Base-by-base conservation (phyloP, 2,329 filamentous ascomycete genomes). In the Colletotrichum sp. region DNA sequence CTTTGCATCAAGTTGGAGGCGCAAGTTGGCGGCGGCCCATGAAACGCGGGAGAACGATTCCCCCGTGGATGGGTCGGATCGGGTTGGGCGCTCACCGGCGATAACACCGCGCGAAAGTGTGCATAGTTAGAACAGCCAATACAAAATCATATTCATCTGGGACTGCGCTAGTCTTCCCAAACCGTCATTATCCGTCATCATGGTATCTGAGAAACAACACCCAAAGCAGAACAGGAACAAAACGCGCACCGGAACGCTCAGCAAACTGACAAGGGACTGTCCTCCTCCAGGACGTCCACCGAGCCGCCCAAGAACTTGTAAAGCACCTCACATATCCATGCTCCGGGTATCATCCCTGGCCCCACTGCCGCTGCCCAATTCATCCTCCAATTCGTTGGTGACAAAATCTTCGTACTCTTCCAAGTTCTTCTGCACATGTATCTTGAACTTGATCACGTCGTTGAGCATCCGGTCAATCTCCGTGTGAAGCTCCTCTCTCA, bases 361-460 rank as follows among this genome's bases (percentile, higher is more conserved):
- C 78, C 92, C 91, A 49, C n/a, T 52, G 44, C 94, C 93, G 55
- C 89, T 91, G n/a, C 92, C 92, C 26, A 96, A 87, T 85, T 96
- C 94, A 82, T 93, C 92, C 87, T 98, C 95, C n/a, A 98, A 93
- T 86, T 99, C 96, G 79, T 98, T 95, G 3, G 95, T 93, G 8
- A 98, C 95, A 82, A 98, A 98, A 72, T 93, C 93, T 86, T 99
- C 97, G 84, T 98, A 99, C 81, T 97, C 95, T 83, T 98, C 96
- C 70, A 99, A 88, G 75, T 93, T 94, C 87, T 96, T 96, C 85
- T 99, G 97, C 68, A 99, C 90, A 82, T 99, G 96, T 78, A 99
- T 95, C 87, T 99, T 99, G 91, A 99, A 99, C 82, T 98, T 96
- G 87, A 99, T 98, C 77, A 98, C 94, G 83, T 99, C 96, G 86